Conservation (phyloP, 148 eudicot genomes). For the Cornus florida region DNA sequence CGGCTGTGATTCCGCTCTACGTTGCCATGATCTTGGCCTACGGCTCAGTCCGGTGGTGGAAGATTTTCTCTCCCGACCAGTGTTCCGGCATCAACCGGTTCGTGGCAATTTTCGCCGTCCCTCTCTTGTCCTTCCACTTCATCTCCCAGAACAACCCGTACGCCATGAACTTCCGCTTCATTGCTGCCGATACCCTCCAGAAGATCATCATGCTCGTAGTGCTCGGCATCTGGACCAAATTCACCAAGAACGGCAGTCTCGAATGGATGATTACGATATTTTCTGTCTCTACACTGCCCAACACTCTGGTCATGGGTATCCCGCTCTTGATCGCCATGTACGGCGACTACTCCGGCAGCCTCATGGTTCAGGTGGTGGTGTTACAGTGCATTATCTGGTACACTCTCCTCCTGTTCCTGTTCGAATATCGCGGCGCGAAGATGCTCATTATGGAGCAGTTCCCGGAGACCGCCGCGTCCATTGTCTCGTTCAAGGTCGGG, state of each 20-base stretch:
- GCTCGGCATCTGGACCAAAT: slow-evolving; percentile 51
- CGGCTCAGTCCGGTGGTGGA: slow-evolving; percentile 91
- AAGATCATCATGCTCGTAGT: slow-evolving; percentile 54
- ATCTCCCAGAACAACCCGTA: slow-evolving; percentile 70
- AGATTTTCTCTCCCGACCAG: slow-evolving; percentile 79
- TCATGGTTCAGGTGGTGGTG: slow-evolving; percentile 80
- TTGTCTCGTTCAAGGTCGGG: slow-evolving; percentile 77
- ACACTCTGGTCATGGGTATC: slow-evolving; percentile 84
- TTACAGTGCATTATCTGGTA: slow-evolving; percentile 82
- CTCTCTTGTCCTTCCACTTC: slow-evolving; percentile 73
- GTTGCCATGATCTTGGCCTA: slow-evolving; percentile 86
- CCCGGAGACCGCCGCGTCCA: slow-evolving; percentile 83
- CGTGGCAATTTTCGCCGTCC: slow-evolving; percentile 77
- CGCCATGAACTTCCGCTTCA: slow-evolving; percentile 60
- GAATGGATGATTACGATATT: slow-evolving; percentile 80
- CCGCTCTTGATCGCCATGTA: slow-evolving; percentile 77
- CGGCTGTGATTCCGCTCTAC: slow-evolving; percentile 78
- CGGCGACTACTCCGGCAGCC: slow-evolving; percentile 46
- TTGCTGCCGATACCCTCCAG: slow-evolving; percentile 77
- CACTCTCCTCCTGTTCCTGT: slow-evolving; percentile 58
- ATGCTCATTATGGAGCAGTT: slow-evolving; percentile 78
- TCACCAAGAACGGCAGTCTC: slow-evolving; percentile 49
- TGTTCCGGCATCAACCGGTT: slow-evolving; percentile 86
- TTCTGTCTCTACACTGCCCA: slow-evolving; percentile 68
- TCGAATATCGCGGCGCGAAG: slow-evolving; percentile 78